A percentile compares a stretch with the other conserved stretches of the same genome.
These are phyloP conservation scores for Cladophialophora psammophila DNA, from an alignment of 2,329 filamentous ascomycete species.

Conservation along the genomic window DNA sequence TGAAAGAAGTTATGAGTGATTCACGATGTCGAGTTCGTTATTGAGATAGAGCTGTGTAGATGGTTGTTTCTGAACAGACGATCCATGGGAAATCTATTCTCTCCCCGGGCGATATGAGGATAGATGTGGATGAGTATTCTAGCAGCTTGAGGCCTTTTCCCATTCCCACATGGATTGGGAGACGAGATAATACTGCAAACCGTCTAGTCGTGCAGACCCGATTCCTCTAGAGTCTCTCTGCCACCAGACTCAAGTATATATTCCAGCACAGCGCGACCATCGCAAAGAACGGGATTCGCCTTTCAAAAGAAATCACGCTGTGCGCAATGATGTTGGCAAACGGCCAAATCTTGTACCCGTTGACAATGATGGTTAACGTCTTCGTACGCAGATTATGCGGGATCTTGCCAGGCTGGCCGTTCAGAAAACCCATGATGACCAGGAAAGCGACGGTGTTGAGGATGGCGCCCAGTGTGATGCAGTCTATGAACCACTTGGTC, in stretches of 20 bases:
- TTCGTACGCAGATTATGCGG: constrained; percentile 44
- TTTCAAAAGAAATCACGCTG: constrained; percentile 46
- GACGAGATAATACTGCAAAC: neutral
- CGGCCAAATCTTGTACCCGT: constrained; percentile 50
- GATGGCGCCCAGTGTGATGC: constrained; percentile 63
- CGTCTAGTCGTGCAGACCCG: neutral
- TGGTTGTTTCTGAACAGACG: too few species aligned
- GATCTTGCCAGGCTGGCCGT: constrained; percentile 46
- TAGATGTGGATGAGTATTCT: too few species aligned
- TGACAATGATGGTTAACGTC: constrained; percentile 43
- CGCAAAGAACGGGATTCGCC: constrained; percentile 46
- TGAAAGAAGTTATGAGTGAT: too few species aligned
- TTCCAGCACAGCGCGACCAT: constrained; percentile 49
- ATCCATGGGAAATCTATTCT: too few species aligned
- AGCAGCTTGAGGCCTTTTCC: too few species aligned
- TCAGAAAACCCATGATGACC: constrained; percentile 60
- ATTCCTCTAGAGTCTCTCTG: constrained; percentile 13
- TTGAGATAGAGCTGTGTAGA: too few species aligned
- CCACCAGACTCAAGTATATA: constrained; percentile 43
- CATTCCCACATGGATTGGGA: too few species aligned
- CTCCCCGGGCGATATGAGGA: too few species aligned
- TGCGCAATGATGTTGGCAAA: constrained; percentile 50
- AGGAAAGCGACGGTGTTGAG: constrained; percentile 65
- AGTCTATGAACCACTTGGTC: constrained; percentile 61
- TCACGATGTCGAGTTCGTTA: too few species aligned